A percentile compares a stretch with the other conserved stretches of the same genome.
Conservation (phyloP, 306 rosid species). For the apple (Malus domestica) region ASM211411v1 NC_041790.1:12421501-12422000, state of each 20-base stretch:
- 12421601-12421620: not conserved
- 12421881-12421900: not conserved
- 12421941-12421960: too few species aligned
- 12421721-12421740: constrained; percentile 29
- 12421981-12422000: not conserved
- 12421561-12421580: not conserved
- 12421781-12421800: not conserved
- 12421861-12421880: too few species aligned
- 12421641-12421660: not conserved
- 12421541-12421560: constrained; percentile 60
- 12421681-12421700: constrained; percentile 52
- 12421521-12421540: constrained; percentile 12
- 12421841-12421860: not conserved
- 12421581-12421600: not conserved
- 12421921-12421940: not conserved
- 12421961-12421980: not conserved
- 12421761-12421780: not conserved
- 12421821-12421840: not conserved
- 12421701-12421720: constrained; percentile 42
- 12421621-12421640: not conserved
- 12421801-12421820: not conserved
- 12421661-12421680: constrained; percentile 58
- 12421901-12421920: not conserved
- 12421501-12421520: not conserved
- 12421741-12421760: not conserved